These are phyloP conservation scores for Vishniacozyma victoriae DNA, from an alignment of 768 basidiomycete genomes.

Conservation along the genomic window DNA sequence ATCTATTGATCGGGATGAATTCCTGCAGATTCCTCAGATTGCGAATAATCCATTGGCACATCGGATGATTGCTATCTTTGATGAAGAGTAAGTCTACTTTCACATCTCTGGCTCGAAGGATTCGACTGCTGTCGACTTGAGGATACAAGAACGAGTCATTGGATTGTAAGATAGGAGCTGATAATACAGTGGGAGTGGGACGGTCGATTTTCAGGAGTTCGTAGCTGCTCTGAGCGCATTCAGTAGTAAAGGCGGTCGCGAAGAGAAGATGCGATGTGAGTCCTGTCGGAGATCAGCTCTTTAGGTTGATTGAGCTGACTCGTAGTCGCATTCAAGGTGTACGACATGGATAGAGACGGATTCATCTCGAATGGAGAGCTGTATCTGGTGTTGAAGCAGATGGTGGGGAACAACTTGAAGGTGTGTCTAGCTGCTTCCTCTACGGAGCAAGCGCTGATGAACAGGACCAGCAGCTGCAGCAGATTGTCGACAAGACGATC, in stretches of 20 bases:
- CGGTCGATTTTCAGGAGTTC: conserved; percentile 98
- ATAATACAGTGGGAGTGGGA: conserved; percentile 79
- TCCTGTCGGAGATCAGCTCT: conserved; percentile 23
- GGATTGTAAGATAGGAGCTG: no score
- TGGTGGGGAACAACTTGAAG: conserved; percentile 99
- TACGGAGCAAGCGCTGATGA: not conserved
- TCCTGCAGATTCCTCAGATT: conserved; percentile 97
- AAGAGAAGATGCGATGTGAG: conserved; percentile 92
- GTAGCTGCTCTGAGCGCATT: conserved; percentile 97
- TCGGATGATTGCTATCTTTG: conserved; percentile 98
- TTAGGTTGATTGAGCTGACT: no score
- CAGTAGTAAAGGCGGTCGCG: conserved; percentile 89
- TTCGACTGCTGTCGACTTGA: not conserved
- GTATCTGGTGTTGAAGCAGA: conserved; percentile 98
- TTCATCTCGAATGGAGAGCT: conserved; percentile 98
- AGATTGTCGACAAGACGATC: conserved; percentile 99
- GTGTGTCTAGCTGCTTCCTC: conserved; percentile 49
- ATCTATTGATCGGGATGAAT: conserved; percentile 97
- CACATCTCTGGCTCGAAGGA: not conserved
- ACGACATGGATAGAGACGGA: conserved; percentile 96
- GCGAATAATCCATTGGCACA: conserved; percentile 94
- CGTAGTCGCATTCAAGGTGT: conserved; percentile 97
- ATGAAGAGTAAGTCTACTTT: conserved; percentile 78
- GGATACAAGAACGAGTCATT: no score
- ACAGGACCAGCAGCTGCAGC: conserved; percentile 95